These are phyloP conservation scores for Cicer chorassanicum DNA, from an alignment of 306 rosid species.

Conservation along the genomic window DNA sequence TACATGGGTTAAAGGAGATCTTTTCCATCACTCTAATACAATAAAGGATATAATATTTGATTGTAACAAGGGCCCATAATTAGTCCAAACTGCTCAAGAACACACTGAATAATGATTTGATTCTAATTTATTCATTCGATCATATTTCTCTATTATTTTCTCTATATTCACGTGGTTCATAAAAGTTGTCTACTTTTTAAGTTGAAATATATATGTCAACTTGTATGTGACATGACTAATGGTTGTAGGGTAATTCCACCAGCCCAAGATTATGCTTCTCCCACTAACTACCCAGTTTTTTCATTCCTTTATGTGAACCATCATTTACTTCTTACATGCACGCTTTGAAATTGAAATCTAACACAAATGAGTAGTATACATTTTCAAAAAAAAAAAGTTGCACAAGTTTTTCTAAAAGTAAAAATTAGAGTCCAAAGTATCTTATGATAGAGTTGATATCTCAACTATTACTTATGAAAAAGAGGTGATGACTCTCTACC, in stretches of 20 bases:
- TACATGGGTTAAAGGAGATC: conserved; percentile 10
- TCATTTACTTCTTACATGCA: conserved; percentile 13
- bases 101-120: conserved; percentile 27
- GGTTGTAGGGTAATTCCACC: conserved; percentile 50
- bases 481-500: no score
- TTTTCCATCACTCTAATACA: background rate
- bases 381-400: no score
- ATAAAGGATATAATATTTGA: background rate
- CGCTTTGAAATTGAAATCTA: no score
- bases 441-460: no score
- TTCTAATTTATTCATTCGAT: conserved; percentile 7
- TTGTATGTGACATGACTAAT: conserved; percentile 37
- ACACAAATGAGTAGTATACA: no score
- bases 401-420: no score
- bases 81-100: background rate
- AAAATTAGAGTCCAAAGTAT: no score
- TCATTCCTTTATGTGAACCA: conserved; percentile 33
- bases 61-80: background rate
- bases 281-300: conserved; percentile 49
- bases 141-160: background rate
- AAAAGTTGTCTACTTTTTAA: conserved; percentile 45
- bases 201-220: conserved; percentile 41
- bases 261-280: conserved; percentile 43
- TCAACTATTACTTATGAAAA: no score
- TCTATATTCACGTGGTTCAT: conserved; percentile 39